Conservation (phyloP, 495 filamentous ascomycete species). For the Echria macrotheca region DNA sequence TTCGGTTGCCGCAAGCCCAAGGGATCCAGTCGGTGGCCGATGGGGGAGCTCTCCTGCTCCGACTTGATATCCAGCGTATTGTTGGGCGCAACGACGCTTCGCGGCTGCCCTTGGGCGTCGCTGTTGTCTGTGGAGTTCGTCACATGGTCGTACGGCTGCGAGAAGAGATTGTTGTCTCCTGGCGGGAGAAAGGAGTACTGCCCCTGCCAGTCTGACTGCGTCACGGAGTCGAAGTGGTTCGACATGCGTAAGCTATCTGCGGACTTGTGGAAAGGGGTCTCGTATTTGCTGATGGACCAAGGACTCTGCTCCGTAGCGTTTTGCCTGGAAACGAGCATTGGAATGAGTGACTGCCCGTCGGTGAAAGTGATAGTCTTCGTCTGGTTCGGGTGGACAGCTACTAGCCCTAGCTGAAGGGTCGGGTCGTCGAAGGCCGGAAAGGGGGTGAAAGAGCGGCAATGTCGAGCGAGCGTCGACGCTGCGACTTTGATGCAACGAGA, state of each 20-base stretch:
- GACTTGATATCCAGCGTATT: constrained; percentile 31
- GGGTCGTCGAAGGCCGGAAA: background rate
- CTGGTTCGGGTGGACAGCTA: constrained; percentile 13
- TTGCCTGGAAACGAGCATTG: constrained; percentile 58
- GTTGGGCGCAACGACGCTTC: constrained; percentile 33
- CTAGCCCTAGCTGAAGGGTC: constrained; percentile 17
- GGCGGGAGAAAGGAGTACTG: constrained; percentile 52
- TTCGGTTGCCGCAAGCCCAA: constrained; percentile 42
- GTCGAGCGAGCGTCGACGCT: constrained; percentile 14
- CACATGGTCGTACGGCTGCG: constrained; percentile 45
- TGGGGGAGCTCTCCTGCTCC: constrained; percentile 30
- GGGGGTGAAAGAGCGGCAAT: background rate
- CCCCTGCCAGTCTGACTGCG: constrained; percentile 57
- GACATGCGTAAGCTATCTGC: constrained; percentile 54
- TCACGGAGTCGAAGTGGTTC: constrained; percentile 50
- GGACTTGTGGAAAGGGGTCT: constrained; percentile 46
- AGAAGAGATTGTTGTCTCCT: constrained; percentile 44
- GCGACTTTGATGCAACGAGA: constrained; percentile 10
- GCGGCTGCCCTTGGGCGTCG: constrained; percentile 39
- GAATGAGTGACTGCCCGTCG: constrained; percentile 30
- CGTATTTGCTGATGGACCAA: constrained; percentile 55
- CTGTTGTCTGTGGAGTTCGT: constrained; percentile 35
- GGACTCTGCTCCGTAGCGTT: constrained; percentile 51
- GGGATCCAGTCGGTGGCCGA: constrained; percentile 40
- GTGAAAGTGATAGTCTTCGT: constrained; percentile 6